phyloP scores from a whole-genome alignment of 805 yeast species.

The Cyberlindnera saturnus region DNA sequence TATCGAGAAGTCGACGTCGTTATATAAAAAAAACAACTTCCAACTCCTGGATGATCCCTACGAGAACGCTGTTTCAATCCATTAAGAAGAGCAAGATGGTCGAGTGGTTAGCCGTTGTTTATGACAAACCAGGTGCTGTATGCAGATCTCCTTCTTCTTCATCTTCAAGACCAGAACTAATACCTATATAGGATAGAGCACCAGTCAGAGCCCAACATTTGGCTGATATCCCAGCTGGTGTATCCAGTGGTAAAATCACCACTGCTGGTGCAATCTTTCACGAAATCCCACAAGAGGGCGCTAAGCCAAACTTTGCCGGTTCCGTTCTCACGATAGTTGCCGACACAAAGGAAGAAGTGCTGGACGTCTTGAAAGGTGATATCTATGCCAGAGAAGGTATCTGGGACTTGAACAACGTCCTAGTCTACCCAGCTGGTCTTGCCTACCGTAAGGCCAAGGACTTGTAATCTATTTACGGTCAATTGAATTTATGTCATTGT shows the following conservation, averaged over 20 bases:
- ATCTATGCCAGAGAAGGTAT: constrained; percentile 58
- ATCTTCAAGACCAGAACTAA: neutral
- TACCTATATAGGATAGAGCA: constrained; percentile 37
- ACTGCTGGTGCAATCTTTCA: constrained; percentile 48
- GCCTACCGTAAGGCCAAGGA: constrained; percentile 38
- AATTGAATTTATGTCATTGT: neutral
- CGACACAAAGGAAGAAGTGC: constrained; percentile 56
- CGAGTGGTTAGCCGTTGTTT: constrained; percentile 66
- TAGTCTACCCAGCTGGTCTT: constrained; percentile 50
- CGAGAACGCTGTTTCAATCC: constrained; percentile 9
- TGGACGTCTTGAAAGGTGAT: constrained; percentile 59
- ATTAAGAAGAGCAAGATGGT: constrained; percentile 28
- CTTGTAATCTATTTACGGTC: neutral
- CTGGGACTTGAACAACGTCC: constrained; percentile 66
- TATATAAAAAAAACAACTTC: too few relatives aligned
- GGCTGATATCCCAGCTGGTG: constrained; percentile 37
- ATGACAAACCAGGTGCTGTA: constrained; percentile 55
- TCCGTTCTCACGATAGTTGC: constrained; percentile 60
- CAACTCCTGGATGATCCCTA: neutral
- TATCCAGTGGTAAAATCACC: constrained; percentile 38
- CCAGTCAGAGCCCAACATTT: constrained; percentile 48
- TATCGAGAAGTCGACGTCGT: too few relatives aligned
- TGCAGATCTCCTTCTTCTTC: constrained; percentile 1
- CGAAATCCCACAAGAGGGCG: constrained; percentile 35
- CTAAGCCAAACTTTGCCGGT: constrained; percentile 54